A percentile compares a stretch with the other conserved stretches of the same genome.
Conservation (phyloP, 805 yeast genomes). For the Huiozyma sinensis region DNA sequence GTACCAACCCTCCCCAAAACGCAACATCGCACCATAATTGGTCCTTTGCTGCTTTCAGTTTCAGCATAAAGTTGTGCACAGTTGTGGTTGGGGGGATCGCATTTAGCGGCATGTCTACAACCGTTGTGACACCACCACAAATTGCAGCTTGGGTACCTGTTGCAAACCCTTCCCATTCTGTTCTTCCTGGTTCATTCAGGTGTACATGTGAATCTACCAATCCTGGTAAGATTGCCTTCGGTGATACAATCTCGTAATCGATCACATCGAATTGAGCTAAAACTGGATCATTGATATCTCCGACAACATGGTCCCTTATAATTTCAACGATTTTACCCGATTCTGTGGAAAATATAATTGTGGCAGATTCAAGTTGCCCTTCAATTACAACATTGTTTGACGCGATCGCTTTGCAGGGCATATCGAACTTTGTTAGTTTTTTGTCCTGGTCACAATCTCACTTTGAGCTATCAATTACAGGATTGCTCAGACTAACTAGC, state of each 20-base stretch:
- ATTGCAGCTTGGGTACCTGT: slow-evolving; percentile 94
- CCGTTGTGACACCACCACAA: slow-evolving; percentile 92
- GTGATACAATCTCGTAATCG: slow-evolving; percentile 46
- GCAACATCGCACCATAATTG: slow-evolving; percentile 91
- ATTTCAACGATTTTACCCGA: slow-evolving; percentile 53
- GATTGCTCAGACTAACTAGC: neutral
- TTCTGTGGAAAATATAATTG: slow-evolving; percentile 47
- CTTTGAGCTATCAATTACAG: no score
- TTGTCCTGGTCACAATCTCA: no score
- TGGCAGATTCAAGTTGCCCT: slow-evolving; percentile 42
- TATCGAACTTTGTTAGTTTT: neutral
- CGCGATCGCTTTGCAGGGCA: slow-evolving; percentile 38
- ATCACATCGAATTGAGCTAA: slow-evolving; percentile 35
- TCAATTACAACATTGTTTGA: slow-evolving; percentile 48
- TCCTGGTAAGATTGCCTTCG: slow-evolving; percentile 71
- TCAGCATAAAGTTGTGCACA: slow-evolving; percentile 59
- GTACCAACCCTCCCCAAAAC: slow-evolving; percentile 94
- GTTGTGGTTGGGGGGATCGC: slow-evolving; percentile 95
- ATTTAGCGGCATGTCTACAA: slow-evolving; percentile 90
- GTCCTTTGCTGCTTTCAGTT: slow-evolving; percentile 66
- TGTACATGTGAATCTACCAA: slow-evolving; percentile 91
- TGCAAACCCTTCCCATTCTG: slow-evolving; percentile 98
- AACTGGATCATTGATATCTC: slow-evolving; percentile 31
- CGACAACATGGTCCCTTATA: slow-evolving; percentile 25
- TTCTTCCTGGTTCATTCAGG: slow-evolving; percentile 92